phyloP scores from a whole-genome alignment of 768 basidiomycete genomes.

The Mycena floridula region DNA sequence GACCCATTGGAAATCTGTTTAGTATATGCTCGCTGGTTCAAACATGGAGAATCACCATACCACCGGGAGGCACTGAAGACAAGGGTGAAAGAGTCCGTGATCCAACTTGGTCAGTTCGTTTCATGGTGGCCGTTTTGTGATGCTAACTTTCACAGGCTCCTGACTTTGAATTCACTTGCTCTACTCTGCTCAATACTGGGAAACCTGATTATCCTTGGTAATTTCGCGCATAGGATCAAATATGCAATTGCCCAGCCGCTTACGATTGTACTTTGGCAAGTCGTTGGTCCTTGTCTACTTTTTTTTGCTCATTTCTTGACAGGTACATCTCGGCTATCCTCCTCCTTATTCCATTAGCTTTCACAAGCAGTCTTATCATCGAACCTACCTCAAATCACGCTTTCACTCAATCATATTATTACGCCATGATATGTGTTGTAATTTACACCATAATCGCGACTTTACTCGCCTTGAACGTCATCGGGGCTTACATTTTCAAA shows the following conservation, averaged over 20 bases:
- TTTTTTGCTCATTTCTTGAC: no score
- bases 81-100: no score
- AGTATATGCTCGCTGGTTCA: constrained; percentile 30
- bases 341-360: constrained; percentile 26
- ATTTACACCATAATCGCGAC: constrained; percentile 27
- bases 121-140: no score
- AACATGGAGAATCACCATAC: constrained; percentile 24
- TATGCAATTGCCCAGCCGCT: constrained; percentile 30
- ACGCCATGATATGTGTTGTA: constrained; percentile 26
- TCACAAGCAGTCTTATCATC: constrained; percentile 15
- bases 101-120: no score
- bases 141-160: constrained; percentile 24
- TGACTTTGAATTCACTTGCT: constrained; percentile 24
- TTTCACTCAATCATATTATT: constrained; percentile 32
- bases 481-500: constrained; percentile 25
- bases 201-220: constrained; percentile 29
- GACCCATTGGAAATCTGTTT: constrained; percentile 33
- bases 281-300: no score
- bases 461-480: constrained; percentile 16
- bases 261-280: constrained; percentile 31
- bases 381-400: constrained; percentile 10
- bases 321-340: constrained; percentile 31
- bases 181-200: constrained; percentile 26
- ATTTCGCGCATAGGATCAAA: constrained; percentile 29
- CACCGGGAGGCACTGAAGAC: constrained; percentile 5